A percentile compares a stretch with the other conserved stretches of the same genome.
phyloP scores from a whole-genome alignment of 2,329 filamentous ascomycete genomes.

The Cyphellophora attinorum region DNA sequence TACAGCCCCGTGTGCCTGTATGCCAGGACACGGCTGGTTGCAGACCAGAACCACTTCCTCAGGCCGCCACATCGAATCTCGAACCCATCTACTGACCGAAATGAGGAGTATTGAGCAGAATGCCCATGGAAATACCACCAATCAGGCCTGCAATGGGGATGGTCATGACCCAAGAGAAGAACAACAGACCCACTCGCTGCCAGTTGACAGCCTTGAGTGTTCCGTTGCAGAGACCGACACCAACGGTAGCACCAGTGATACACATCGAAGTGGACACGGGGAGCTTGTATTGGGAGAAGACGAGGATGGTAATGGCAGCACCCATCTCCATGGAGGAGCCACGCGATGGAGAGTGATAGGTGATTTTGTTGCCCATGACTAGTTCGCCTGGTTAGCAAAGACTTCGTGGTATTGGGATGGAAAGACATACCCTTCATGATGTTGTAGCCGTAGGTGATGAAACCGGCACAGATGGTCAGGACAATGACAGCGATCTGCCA shows the following conservation, averaged over 20 bases:
- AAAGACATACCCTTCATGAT: constrained; percentile 73
- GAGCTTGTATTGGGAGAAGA: constrained; percentile 66
- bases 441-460: constrained; percentile 71
- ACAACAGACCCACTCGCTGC: constrained; percentile 58
- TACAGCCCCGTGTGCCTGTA: too few relatives aligned
- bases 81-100: too few relatives aligned
- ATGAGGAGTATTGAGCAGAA: constrained; percentile 51
- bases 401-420: constrained; percentile 3
- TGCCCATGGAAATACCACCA: constrained; percentile 43
- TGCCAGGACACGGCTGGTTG: too few relatives aligned
- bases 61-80: too few relatives aligned
- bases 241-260: constrained; percentile 69
- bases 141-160: constrained; percentile 54
- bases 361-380: constrained; percentile 79
- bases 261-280: constrained; percentile 72
- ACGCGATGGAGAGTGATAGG: constrained; percentile 53
- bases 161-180: constrained; percentile 58
- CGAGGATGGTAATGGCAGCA: constrained; percentile 63
- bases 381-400: constrained; percentile 39
- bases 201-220: constrained; percentile 65
- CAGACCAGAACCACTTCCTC: too few relatives aligned
- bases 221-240: constrained; percentile 69
- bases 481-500: constrained; percentile 69
- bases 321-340: constrained; percentile 71
- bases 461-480: constrained; percentile 53